Conservation (phyloP, 2,329 filamentous ascomycete genomes). For the Xylariaceae sp. region DNA sequence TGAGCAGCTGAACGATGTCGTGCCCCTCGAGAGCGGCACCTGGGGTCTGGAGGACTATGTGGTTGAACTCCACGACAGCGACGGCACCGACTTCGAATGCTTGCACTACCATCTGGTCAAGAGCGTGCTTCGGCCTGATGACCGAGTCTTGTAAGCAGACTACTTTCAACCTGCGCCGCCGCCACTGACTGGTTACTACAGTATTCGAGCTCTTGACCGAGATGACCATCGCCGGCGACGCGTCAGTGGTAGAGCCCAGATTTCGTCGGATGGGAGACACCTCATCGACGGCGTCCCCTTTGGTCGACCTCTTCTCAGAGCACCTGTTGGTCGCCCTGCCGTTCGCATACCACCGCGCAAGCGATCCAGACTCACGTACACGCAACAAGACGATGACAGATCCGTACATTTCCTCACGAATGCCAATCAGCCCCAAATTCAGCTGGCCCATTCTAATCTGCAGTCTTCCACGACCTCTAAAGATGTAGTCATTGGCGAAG, state of each 20-base stretch:
- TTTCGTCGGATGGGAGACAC: conserved; percentile 70
- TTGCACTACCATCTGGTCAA: conserved; percentile 74
- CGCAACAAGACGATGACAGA: conserved; percentile 29
- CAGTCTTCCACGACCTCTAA: conserved; percentile 28
- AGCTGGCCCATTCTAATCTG: conserved; percentile 23
- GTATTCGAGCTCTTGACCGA: conserved; percentile 71
- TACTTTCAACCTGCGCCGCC: conserved; percentile 18
- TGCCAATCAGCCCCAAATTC: conserved; percentile 18
- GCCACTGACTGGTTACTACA: conserved; percentile 31
- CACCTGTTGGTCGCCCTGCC: conserved; percentile 55
- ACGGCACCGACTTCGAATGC: conserved; percentile 69
- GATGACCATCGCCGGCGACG: conserved; percentile 69
- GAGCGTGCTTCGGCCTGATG: conserved; percentile 71
- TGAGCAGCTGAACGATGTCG: conserved; percentile 68
- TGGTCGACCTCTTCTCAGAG: conserved; percentile 64
- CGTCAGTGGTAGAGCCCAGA: conserved; percentile 74
- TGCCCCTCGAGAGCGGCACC: conserved; percentile 73
- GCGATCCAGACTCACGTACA: conserved; percentile 48
- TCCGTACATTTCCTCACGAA: conserved; percentile 33
- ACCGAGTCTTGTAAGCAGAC: conserved; percentile 65
- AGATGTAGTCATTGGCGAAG: conserved; percentile 33
- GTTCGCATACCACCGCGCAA: conserved; percentile 72
- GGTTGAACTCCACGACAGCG: conserved; percentile 60
- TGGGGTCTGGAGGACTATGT: conserved; percentile 90
- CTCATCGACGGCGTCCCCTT: conserved; percentile 82